Evolutionary conservation across 1,284 basidiomycete species (phyloP), one percentile per base, ranked within the genome.

Genomic region (Heterobasidion occidentale): DNA sequence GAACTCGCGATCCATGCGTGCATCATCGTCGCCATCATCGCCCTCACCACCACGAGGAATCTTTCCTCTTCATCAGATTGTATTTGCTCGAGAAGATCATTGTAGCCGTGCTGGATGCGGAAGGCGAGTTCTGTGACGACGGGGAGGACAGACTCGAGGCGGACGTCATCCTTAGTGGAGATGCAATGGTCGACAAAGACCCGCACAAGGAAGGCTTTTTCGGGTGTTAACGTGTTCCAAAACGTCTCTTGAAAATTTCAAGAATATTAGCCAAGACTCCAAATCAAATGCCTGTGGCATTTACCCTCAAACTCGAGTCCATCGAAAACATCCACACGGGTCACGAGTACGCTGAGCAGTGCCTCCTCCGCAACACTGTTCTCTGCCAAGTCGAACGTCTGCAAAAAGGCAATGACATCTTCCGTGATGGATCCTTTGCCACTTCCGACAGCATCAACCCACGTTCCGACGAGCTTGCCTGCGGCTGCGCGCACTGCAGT

Each of bases 41-140:
- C 71, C 71, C 20, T 47, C 45, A 27, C 7, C 45, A 4, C 51
- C 51, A 9, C 51, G 51, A 45, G 27, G 38, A 35, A 52, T 11
- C 51, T 46, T 53, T 78, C 78, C 50, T 78, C 76, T 9, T 75
- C 74, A 7, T 77, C 74, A 7, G 72, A 70, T 3, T 65, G 74
- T 51, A 61, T 68, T 61, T 57, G 67, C 54, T 77, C 74, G 36
- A 88, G 74, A 9, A 94, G 75, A 7, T 74, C 72, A 66, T 94
- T 92, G 71, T 92, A 94, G 2, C 84, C 79, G 52, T 83, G 77
- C 69, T 97, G 90, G 44, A 97, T 86, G 53, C 82, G 78, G 74
- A 91, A 96, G 0, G 94, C 94, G 52, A 98, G 83, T 0, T 87
- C 84, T 0, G 93, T 98, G 19, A 97, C 90, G 44, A 94, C 90